Conservation (phyloP, 1,139 yeast species). For the Yamadazyma atmosphaerica region DNA sequence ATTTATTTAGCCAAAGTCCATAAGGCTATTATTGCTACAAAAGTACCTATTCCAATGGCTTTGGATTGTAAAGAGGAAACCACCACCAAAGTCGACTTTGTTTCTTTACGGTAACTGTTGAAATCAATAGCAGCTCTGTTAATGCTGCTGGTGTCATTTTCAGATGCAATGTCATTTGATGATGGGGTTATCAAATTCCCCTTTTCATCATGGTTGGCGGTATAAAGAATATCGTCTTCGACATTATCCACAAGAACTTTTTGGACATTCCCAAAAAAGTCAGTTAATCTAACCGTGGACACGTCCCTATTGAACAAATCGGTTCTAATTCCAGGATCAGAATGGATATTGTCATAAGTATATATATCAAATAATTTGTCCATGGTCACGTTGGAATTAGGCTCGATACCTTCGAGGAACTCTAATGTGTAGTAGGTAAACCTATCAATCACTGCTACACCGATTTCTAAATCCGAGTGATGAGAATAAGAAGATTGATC, state of each 20-base stretch:
- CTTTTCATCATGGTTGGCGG: constrained; percentile 26
- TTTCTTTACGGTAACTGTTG: constrained; percentile 12
- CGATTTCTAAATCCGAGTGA: constrained; percentile 92
- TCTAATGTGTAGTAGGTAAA: constrained; percentile 92
- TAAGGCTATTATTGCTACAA: constrained; percentile 19
- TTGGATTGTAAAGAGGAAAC: constrained; percentile 18
- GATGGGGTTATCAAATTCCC: constrained; percentile 14
- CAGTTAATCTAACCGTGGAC: constrained; percentile 76
- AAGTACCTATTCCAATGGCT: constrained; percentile 17
- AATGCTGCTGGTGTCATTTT: constrained; percentile 3
- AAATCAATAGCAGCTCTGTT: constrained; percentile 9
- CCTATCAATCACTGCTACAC: constrained; percentile 96
- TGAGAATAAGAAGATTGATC: constrained; percentile 95
- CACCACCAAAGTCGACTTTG: constrained; percentile 16
- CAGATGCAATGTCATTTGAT: constrained; percentile 2
- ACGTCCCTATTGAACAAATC: constrained; percentile 73
- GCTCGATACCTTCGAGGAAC: constrained; percentile 77
- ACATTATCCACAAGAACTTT: constrained; percentile 68
- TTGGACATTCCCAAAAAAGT: constrained; percentile 93
- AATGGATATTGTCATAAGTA: constrained; percentile 82
- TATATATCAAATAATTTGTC: constrained; percentile 83
- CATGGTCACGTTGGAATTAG: constrained; percentile 71
- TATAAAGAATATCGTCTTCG: constrained; percentile 44
- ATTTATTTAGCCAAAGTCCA: constrained; percentile 21
- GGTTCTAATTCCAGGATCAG: constrained; percentile 87